Evolutionary conservation across 2,329 filamentous ascomycete genomes (phyloP).

Genomic region (Colletotrichum sp.): DNA sequence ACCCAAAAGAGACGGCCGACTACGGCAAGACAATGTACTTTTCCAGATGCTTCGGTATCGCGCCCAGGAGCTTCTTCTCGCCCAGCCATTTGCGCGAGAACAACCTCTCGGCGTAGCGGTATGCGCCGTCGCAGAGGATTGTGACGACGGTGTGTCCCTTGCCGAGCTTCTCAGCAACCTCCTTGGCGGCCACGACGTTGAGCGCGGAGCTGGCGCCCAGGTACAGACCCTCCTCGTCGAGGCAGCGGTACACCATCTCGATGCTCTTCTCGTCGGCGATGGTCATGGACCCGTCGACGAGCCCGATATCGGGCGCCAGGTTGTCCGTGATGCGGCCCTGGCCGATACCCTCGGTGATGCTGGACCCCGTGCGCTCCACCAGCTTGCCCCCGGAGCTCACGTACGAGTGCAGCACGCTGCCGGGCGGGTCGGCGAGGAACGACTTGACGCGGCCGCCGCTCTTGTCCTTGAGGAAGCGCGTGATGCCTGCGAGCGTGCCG

Average conservation of each 20-base stretch:
- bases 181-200: constrained; percentile 94
- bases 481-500: constrained; percentile 88
- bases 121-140: constrained; percentile 94
- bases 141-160: constrained; percentile 92
- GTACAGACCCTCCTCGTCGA: constrained; percentile 96
- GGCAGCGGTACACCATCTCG: constrained; percentile 94
- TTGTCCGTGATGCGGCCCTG: constrained; percentile 98
- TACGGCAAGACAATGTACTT: constrained; percentile 95
- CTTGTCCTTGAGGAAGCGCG: constrained; percentile 85
- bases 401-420: constrained; percentile 92
- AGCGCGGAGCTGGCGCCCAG: constrained; percentile 91
- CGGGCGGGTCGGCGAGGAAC: constrained; percentile 93
- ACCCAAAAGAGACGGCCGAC: background rate
- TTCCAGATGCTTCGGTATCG: constrained; percentile 83
- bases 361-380: constrained; percentile 80
- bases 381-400: constrained; percentile 85
- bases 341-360: constrained; percentile 97
- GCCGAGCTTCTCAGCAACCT: constrained; percentile 90
- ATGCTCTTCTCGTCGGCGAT: constrained; percentile 95
- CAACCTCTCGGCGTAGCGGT: constrained; percentile 90
- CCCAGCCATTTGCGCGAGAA: constrained; percentile 92
- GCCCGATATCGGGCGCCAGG: constrained; percentile 79
- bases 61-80: constrained; percentile 80
- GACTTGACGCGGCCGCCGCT: constrained; percentile 80
- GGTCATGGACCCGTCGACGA: constrained; percentile 83